Evolutionary conservation across 1,284 basidiomycete genomes (phyloP), one percentile per base, ranked within the genome.

Genomic region (Tilletia caries): DNA sequence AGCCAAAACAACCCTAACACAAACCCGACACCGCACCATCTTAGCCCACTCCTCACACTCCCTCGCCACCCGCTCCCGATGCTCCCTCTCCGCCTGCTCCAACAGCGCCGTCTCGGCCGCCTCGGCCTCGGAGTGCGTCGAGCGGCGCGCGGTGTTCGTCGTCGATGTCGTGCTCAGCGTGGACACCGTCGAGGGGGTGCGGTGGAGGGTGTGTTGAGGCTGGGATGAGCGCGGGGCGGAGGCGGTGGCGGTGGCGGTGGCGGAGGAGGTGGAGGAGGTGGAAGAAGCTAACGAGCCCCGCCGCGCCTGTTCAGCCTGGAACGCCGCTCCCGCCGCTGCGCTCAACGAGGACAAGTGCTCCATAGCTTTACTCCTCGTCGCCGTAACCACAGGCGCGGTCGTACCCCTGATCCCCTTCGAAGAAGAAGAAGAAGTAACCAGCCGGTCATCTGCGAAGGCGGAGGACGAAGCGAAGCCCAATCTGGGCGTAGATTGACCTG

Each of bases 31-130:
- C n/a, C 76, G 67, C 0, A 73, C 75, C 73, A 76, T 76, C 67
- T 75, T 74, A 50, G 75, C 75, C 73, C 74, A 76, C n/a, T 74
- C 73, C 15, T 73, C 69, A 66, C 75, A 76, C 46, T 72, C 70
- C 46, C 71, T 74, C 25, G 70, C 70, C 64, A 78, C 67, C 67
- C 67, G 64, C 37, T 67, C 70, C 8, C 71, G 69, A 34, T 74
- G 71, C 25, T 76, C 75, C 1, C 66, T 48, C 58, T 76, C 73
- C 8, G 76, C 76, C 66, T 68, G 71, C 54, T 75, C 74, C 34
- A 78, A 69, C 6, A 75, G 75, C 43, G 73, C 75, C 3, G 73
- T 78, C 67, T 78, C 76, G 48, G 71, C 71, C 8, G 64, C 69
- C 67, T 76, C 75, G 4, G 76, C 73, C 62, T 76, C 75, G 10